A percentile compares a stretch with the other conserved stretches of the same genome.
Conservation (phyloP, 179 eudicot genomes). For the Sideroxylon spinosum region DNA sequence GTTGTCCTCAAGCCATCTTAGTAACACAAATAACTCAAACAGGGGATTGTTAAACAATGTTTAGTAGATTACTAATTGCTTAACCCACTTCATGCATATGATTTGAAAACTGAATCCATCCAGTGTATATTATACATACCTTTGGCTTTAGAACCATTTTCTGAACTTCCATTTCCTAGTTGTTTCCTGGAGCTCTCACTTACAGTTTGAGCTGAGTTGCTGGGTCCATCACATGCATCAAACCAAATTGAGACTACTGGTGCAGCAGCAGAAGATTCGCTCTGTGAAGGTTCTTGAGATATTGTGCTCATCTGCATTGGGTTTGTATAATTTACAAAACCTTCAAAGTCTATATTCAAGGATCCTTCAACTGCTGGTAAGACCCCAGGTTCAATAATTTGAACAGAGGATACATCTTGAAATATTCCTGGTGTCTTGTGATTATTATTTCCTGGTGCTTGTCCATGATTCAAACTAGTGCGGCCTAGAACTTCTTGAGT, state of each 20-base stretch:
- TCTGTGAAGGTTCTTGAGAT: conserved; percentile 45
- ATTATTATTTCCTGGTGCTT: conserved; percentile 21
- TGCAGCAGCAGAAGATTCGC: conserved; percentile 52
- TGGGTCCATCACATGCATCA: conserved; percentile 43
- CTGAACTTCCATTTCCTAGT: conserved; percentile 23
- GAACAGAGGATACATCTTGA: conserved; percentile 23
- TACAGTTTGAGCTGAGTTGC: conserved; percentile 34
- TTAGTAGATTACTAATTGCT: too few relatives aligned
- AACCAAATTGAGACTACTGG: conserved; percentile 30
- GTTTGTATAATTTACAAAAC: conserved; percentile 29
- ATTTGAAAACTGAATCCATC: neutral
- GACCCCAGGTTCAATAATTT: conserved; percentile 23
- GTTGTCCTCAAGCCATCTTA: neutral
- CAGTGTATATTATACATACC: conserved; percentile 11
- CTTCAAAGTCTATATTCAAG: conserved; percentile 22
- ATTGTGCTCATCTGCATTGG: conserved; percentile 27
- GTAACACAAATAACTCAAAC: neutral
- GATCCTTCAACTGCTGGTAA: conserved; percentile 34
- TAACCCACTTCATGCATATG: neutral
- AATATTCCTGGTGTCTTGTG: conserved; percentile 24
- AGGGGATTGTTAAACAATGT: too few relatives aligned
- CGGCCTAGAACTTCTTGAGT: conserved; percentile 21
- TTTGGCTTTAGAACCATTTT: conserved; percentile 21
- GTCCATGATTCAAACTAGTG: conserved; percentile 21
- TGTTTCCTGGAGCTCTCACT: conserved; percentile 36